These are phyloP conservation scores for Castanospermum australe DNA, from an alignment of 306 rosid genomes.

Conservation along the genomic window DNA sequence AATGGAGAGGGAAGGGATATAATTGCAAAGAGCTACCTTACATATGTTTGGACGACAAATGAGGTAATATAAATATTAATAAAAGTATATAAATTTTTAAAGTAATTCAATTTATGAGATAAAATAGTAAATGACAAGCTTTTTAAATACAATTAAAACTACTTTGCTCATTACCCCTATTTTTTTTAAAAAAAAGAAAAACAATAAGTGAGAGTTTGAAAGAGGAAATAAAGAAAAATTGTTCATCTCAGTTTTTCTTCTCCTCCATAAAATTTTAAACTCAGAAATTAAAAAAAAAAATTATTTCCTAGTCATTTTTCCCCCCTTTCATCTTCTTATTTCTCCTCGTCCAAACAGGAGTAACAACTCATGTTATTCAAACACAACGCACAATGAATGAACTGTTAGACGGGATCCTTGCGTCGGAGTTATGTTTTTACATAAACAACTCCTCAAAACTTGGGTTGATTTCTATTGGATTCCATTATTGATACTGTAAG, in stretches of 20 bases:
- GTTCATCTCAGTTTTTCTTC: background rate
- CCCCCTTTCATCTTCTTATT: background rate
- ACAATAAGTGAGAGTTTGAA: background rate
- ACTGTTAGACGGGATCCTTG: background rate
- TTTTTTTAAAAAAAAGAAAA: no score
- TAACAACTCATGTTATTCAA: background rate
- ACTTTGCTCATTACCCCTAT: no score
- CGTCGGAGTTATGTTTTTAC: background rate
- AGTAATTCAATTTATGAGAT: no score
- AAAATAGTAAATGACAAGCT: no score
- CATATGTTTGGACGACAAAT: no score
- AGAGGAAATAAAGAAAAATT: background rate
- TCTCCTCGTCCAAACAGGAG: background rate
- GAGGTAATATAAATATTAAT: background rate
- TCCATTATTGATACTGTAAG: no score
- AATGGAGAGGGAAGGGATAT: background rate
- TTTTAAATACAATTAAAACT: no score
- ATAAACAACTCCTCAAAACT: no score
- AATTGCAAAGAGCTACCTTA: no score
- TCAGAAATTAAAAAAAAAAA: background rate
- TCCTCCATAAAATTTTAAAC: background rate
- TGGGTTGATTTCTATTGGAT: no score
- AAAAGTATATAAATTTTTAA: background rate
- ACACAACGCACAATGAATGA: constrained; percentile 4
- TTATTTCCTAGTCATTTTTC: background rate